These are phyloP conservation scores for Fusarium sp. DNA, from an alignment of 2,329 filamentous ascomycete species.

Conservation along the genomic window DNA sequence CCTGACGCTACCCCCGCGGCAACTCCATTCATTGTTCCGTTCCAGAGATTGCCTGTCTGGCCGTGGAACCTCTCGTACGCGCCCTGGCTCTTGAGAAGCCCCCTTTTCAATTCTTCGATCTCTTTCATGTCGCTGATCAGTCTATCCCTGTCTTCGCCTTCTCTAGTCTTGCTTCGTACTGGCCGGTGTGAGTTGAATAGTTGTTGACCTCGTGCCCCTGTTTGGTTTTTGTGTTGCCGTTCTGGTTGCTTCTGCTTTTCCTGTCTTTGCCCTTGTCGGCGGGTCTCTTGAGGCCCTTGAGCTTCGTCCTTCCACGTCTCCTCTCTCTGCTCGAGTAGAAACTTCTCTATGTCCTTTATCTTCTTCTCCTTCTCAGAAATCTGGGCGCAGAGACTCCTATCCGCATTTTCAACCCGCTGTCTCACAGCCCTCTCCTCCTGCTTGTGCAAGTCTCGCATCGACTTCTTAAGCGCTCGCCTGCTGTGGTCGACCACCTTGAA, in stretches of 20 bases:
- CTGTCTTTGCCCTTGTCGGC: background rate
- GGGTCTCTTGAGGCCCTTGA: background rate
- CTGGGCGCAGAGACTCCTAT: background rate
- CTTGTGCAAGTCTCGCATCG: conserved; percentile 8
- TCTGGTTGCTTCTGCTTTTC: background rate
- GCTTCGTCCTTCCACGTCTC: background rate
- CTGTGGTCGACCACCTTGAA: background rate
- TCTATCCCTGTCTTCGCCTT: background rate
- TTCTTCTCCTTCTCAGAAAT: background rate
- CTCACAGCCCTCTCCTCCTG: background rate
- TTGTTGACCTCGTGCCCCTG: background rate
- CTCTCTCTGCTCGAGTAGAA: background rate
- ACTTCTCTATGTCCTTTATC: background rate
- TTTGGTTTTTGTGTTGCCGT: background rate
- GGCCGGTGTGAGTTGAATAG: background rate
- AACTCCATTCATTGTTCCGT: conserved; percentile 11
- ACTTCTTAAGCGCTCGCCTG: background rate
- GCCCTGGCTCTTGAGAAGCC: background rate
- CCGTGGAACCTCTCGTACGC: background rate
- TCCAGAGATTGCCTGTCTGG: background rate
- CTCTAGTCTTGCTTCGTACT: background rate
- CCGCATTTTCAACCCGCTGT: background rate
- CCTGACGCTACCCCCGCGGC: conserved; percentile 5
- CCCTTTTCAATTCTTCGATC: background rate
- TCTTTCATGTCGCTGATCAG: background rate